phyloP scores from a whole-genome alignment of 2,329 filamentous ascomycete genomes.

The Arthrobotrys iridis region DNA sequence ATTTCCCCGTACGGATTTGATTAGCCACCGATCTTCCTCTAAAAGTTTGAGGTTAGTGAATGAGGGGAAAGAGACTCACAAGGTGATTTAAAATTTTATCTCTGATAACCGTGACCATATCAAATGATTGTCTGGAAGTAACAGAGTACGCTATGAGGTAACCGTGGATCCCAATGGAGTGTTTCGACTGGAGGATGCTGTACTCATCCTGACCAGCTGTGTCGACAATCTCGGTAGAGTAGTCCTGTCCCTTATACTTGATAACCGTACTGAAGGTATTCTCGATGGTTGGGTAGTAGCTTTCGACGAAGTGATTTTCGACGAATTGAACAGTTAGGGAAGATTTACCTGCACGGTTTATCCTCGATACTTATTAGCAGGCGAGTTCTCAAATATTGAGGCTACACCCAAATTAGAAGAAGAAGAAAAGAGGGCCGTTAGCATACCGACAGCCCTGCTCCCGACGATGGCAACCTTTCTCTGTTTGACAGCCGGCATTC shows the following conservation, averaged over 20 bases:
- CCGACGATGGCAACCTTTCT: slow-evolving; percentile 96
- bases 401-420: neutral
- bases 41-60: neutral
- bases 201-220: slow-evolving; percentile 99
- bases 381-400: no score
- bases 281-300: slow-evolving; percentile 98
- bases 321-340: slow-evolving; percentile 97
- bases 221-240: slow-evolving; percentile 95
- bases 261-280: slow-evolving; percentile 98
- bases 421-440: neutral
- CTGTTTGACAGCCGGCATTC: slow-evolving; percentile 70
- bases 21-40: neutral
- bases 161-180: slow-evolving; percentile 98
- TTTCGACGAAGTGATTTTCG: slow-evolving; percentile 97
- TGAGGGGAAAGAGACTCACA: slow-evolving; percentile 66
- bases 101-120: slow-evolving; percentile 94
- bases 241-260: slow-evolving; percentile 91
- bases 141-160: slow-evolving; percentile 99
- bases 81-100: slow-evolving; percentile 98
- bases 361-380: no score
- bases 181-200: slow-evolving; percentile 96
- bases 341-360: slow-evolving; percentile 78
- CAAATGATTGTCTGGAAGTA: slow-evolving; percentile 89
- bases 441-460: slow-evolving; percentile 85
- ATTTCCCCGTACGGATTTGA: neutral